phyloP scores from a whole-genome alignment of 2,329 filamentous ascomycete genomes.

The Venturia carpophila region DNA sequence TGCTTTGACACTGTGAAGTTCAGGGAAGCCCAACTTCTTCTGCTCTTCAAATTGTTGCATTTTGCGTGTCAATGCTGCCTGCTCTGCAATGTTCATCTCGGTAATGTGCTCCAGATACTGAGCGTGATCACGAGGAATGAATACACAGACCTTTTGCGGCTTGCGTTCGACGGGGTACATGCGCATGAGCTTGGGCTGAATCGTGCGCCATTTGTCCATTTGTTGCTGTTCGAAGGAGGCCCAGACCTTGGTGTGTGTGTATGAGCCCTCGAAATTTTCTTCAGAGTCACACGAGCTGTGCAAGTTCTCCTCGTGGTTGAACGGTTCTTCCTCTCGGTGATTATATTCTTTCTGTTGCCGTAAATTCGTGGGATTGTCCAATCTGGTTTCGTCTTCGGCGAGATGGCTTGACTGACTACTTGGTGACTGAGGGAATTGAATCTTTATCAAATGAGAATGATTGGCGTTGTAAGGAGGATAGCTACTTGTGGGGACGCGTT shows the following conservation, averaged over 20 bases:
- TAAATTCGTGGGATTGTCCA: not conserved
- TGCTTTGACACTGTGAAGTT: not conserved
- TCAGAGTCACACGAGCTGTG: not conserved
- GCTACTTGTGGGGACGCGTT: not conserved
- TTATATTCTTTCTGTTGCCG: not conserved
- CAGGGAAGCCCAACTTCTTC: not conserved
- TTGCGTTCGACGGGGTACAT: slow-evolving; percentile 14
- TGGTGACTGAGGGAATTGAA: not conserved
- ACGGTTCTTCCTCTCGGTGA: not conserved
- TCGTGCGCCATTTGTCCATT: slow-evolving; percentile 10
- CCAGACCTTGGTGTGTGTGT: slow-evolving; percentile 2
- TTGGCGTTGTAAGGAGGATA: not conserved
- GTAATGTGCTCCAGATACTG: slow-evolving; percentile 1
- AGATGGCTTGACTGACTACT: slow-evolving; percentile 1
- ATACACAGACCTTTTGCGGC: not conserved
- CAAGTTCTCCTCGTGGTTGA: not conserved
- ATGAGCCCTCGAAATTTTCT: not conserved
- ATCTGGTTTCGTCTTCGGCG: not conserved
- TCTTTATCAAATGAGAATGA: not conserved
- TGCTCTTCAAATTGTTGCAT: not conserved
- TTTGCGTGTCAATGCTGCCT: not conserved
- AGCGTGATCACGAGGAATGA: slow-evolving; percentile 6
- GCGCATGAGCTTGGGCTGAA: slow-evolving; percentile 9
- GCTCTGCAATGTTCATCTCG: slow-evolving; percentile 9
- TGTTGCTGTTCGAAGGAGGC: not conserved